Conservation (phyloP, 495 filamentous ascomycete species). For the Lasiosphaeris hirsuta region DNA sequence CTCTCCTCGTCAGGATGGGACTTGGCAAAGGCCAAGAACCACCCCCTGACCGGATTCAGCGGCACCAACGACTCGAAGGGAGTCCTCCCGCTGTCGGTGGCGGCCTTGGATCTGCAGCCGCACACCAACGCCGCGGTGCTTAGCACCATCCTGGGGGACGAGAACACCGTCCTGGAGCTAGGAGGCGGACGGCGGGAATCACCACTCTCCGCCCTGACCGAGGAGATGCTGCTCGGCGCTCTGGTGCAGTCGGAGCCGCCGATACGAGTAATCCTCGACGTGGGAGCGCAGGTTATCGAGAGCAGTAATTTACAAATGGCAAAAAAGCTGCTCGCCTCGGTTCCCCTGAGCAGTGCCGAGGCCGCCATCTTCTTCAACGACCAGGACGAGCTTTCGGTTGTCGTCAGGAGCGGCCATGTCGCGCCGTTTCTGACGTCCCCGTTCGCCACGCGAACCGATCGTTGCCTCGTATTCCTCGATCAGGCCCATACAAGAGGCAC, state of each 20-base stretch:
- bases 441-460: conserved; percentile 55
- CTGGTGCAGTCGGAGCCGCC: conserved; percentile 38
- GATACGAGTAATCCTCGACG: conserved; percentile 64
- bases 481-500: conserved; percentile 74
- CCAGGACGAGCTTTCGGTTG: too few relatives aligned
- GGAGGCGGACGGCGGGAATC: not conserved
- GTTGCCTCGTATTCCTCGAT: conserved; percentile 70
- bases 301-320: too few relatives aligned
- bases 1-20: conserved; percentile 72
- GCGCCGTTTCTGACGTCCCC: too few relatives aligned
- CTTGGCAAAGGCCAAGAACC: conserved; percentile 44
- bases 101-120: conserved; percentile 52
- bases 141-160: conserved; percentile 49
- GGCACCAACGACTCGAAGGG: conserved; percentile 66
- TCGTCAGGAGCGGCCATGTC: too few relatives aligned
- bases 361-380: too few relatives aligned
- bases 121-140: conserved; percentile 67
- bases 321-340: too few relatives aligned
- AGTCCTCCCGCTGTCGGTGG: conserved; percentile 60
- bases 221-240: conserved; percentile 43
- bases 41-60: conserved; percentile 64
- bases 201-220: conserved; percentile 15
- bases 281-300: conserved; percentile 51
- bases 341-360: too few relatives aligned
- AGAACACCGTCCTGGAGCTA: conserved; percentile 44